Conservation (phyloP, 495 filamentous ascomycete species). For the Daldinia vernicosa region DNA sequence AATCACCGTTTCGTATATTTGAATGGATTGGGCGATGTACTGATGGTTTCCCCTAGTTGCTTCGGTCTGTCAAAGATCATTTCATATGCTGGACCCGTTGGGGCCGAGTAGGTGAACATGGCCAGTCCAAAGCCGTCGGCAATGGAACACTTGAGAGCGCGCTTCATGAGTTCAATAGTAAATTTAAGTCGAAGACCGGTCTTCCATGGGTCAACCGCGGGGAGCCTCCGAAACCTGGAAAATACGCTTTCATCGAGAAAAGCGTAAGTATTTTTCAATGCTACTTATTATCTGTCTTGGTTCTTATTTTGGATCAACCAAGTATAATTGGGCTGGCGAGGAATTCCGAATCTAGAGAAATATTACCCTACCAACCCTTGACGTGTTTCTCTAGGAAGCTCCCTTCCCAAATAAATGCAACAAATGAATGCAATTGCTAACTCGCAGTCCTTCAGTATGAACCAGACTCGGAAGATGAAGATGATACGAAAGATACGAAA, state of each 20-base stretch:
- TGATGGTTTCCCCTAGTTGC: conserved; percentile 47
- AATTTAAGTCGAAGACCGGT: conserved; percentile 83
- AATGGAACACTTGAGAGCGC: conserved; percentile 57
- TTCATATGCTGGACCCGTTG: conserved; percentile 74
- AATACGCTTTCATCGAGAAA: conserved; percentile 81
- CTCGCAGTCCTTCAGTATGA: conserved; percentile 56
- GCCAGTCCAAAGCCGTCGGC: conserved; percentile 63
- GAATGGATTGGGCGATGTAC: conserved; percentile 13
- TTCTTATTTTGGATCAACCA: background rate
- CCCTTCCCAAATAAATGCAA: background rate
- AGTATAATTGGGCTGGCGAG: background rate
- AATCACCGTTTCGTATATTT: background rate
- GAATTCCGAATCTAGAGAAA: background rate
- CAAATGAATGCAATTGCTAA: conserved; percentile 46
- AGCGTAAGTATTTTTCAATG: conserved; percentile 35
- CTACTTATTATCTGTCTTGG: background rate
- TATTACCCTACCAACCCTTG: background rate
- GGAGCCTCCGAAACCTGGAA: conserved; percentile 65
- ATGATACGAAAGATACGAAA: conserved; percentile 45
- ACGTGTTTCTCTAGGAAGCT: background rate
- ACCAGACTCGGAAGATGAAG: conserved; percentile 68
- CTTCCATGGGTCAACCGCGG: conserved; percentile 70
- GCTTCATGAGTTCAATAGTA: conserved; percentile 67
- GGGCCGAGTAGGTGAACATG: conserved; percentile 80
- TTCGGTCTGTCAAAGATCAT: conserved; percentile 36